Evolutionary conservation across 129 eudicot species (phyloP).

Genomic region (Apium graveolens): DNA sequence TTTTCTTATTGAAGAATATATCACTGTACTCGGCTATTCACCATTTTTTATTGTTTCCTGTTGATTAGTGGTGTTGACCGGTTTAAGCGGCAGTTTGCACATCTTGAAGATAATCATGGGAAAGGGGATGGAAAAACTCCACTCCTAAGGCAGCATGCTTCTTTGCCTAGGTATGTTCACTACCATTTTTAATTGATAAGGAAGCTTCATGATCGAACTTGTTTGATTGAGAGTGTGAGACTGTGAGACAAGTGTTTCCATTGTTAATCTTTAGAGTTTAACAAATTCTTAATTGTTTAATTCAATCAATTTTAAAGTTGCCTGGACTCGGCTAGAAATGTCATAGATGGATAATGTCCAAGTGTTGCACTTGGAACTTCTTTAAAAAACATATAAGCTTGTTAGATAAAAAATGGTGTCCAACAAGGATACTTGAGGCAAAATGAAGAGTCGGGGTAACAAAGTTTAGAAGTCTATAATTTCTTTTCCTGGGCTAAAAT

Average conservation of each 20-base stretch:
- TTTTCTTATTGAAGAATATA: neutral
- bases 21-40: conserved; percentile 3
- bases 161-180: conserved; percentile 64
- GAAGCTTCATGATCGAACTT: neutral
- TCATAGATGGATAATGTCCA: neutral
- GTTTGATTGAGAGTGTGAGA: neutral
- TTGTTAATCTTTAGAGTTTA: neutral
- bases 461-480: neutral
- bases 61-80: conserved; percentile 81
- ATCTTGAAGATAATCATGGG: conserved; percentile 78
- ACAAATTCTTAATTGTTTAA: neutral
- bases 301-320: too few species aligned
- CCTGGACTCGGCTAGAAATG: neutral
- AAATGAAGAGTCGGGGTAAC: neutral
- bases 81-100: conserved; percentile 94
- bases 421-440: neutral
- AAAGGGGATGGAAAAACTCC: conserved; percentile 71
- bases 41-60: neutral
- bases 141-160: conserved; percentile 76
- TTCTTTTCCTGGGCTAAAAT: neutral
- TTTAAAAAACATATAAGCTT: too few species aligned
- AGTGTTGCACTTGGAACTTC: neutral
- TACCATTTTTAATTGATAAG: neutral
- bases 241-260: neutral
- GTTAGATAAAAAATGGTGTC: neutral